phyloP scores from a whole-genome alignment of 1,284 basidiomycete species.

The Ganoderma lucidum region DNA sequence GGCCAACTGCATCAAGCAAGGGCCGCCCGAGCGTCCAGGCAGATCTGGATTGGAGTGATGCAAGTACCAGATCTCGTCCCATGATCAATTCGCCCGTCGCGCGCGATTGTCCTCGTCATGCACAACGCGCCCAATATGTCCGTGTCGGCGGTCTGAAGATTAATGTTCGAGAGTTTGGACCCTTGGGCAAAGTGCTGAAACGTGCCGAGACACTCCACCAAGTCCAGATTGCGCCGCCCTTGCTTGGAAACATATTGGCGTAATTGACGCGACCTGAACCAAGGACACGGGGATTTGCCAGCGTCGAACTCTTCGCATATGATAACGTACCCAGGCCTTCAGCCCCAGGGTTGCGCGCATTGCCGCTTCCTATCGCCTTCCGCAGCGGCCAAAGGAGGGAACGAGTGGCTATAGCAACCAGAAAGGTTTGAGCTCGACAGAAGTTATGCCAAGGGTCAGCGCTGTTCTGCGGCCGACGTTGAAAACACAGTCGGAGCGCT shows the following conservation, averaged over 20 bases:
- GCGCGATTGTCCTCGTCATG: neutral
- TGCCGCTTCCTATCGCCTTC: neutral
- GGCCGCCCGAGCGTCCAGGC: neutral
- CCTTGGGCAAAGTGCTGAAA: neutral
- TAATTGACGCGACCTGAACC: neutral
- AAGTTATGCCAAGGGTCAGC: neutral
- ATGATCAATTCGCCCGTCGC: neutral
- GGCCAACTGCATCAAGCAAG: neutral
- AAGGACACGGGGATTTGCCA: neutral
- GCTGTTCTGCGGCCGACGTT: neutral
- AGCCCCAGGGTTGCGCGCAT: neutral
- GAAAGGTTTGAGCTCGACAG: neutral
- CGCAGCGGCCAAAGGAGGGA: neutral
- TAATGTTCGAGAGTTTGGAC: neutral
- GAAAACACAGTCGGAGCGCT: constrained; percentile 5
- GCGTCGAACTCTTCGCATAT: neutral
- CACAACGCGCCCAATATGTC: neutral
- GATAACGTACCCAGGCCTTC: neutral
- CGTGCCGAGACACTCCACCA: neutral
- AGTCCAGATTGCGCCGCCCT: neutral
- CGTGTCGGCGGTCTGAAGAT: neutral
- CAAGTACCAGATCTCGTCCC: neutral
- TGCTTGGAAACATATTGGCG: neutral
- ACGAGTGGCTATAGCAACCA: neutral
- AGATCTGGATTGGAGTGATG: neutral